Percentiles rank a stretch among this genome's conserved stretches.
Conservation (phyloP, 1,139 yeast genomes). For the Pneumocystis wakefieldiae region DNA sequence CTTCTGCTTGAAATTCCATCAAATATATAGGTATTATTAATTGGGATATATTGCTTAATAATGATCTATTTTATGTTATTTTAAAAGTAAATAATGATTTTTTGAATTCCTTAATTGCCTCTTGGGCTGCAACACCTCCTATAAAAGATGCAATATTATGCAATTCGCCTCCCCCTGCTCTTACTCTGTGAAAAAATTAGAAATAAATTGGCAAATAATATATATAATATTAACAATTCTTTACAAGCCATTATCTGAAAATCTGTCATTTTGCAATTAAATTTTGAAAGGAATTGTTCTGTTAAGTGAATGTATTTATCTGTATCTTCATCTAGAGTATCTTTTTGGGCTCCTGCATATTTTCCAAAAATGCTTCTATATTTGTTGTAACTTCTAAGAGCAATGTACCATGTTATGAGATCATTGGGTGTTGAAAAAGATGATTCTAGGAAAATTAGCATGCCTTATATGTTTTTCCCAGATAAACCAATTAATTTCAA, state of each 20-base stretch:
- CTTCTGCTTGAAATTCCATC: slow-evolving; percentile 49
- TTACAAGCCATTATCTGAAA: background rate
- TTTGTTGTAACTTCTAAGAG: slow-evolving; percentile 2
- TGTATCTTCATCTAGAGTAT: slow-evolving; percentile 7
- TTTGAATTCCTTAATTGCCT: slow-evolving; percentile 36
- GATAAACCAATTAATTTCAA: slow-evolving; percentile 14
- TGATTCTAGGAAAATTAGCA: slow-evolving; percentile 9
- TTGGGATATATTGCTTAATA: slow-evolving; percentile 59
- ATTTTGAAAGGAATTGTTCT: slow-evolving; percentile 6
- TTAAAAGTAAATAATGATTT: background rate
- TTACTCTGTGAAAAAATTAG: slow-evolving; percentile 10
- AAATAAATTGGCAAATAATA: background rate
- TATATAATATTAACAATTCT: background rate
- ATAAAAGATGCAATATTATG: slow-evolving; percentile 40
- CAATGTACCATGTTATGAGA: slow-evolving; percentile 9
- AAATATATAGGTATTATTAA: slow-evolving; percentile 49
- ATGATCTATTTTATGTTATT: slow-evolving; percentile 25
- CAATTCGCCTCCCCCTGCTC: slow-evolving; percentile 31
- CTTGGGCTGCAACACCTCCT: slow-evolving; percentile 74
- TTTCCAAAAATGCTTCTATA: slow-evolving; percentile 1
- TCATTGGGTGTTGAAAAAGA: slow-evolving; percentile 6
- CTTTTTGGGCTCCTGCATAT: slow-evolving; percentile 10
- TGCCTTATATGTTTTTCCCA: background rate
- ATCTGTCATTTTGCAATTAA: slow-evolving; percentile 9
- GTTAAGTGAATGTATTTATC: slow-evolving; percentile 13